A percentile compares a stretch with the other conserved stretches of the same genome.
Evolutionary conservation across 192 early-diverging fungal genomes (phyloP).

Genomic region (Gaertneriomyces semiglobifer): DNA sequence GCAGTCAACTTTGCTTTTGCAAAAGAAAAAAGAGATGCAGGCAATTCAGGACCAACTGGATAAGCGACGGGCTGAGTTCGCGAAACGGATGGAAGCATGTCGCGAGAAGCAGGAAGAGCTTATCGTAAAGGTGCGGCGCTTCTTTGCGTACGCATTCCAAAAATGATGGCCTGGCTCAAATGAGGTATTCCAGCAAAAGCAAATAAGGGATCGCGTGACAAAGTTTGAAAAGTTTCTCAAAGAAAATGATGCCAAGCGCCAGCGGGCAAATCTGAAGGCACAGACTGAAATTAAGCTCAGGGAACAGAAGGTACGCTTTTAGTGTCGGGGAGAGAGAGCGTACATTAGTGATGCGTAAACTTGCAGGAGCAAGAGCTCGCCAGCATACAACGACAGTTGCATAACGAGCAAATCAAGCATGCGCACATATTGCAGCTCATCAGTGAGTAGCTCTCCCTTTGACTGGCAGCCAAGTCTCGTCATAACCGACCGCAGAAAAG

Average conservation of each 20-base stretch:
- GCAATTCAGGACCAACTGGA: constrained; percentile 52
- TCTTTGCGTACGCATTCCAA: too few relatives aligned
- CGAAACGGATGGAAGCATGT: constrained; percentile 64
- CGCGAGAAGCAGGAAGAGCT: constrained; percentile 62
- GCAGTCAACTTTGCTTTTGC: constrained; percentile 57
- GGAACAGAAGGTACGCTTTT: constrained; percentile 47
- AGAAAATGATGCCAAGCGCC: constrained; percentile 64
- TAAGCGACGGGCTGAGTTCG: constrained; percentile 52
- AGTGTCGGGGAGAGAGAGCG: neutral
- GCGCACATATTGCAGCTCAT: constrained; percentile 45
- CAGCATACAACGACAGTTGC: constrained; percentile 37
- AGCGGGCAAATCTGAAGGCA: constrained; percentile 56
- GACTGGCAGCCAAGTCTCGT: constrained; percentile 13
- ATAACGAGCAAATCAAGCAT: constrained; percentile 43
- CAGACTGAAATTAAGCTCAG: constrained; percentile 52
- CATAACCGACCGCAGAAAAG: constrained; percentile 33
- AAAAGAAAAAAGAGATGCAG: constrained; percentile 62
- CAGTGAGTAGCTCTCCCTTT: constrained; percentile 29
- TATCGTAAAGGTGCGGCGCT: constrained; percentile 40
- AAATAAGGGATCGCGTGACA: constrained; percentile 56
- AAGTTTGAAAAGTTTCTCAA: constrained; percentile 68
- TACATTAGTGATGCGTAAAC: neutral
- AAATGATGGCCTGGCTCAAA: neutral
- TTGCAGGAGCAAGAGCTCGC: constrained; percentile 50
- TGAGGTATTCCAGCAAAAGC: constrained; percentile 48